Evolutionary conservation across 176 grass and related monocot species (phyloP), one percentile per base, ranked within the genome.

Genomic region (Hyparrhenia diplandra): DNA sequence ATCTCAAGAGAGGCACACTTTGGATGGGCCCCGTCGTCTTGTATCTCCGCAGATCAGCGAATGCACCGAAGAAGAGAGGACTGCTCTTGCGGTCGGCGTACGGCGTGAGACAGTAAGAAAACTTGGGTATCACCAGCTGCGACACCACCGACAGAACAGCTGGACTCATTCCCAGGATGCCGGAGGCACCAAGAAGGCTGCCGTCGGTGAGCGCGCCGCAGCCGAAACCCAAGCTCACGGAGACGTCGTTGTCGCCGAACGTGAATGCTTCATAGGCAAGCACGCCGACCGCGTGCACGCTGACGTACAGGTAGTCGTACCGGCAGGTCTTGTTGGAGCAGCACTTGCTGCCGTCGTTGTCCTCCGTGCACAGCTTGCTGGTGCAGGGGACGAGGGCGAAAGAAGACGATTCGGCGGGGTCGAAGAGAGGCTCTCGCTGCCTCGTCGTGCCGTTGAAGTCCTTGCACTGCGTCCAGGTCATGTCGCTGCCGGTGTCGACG

Each of bases 261-360:
- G 77, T 73, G 72, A 94, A 85, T 20, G 67, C 45, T 42, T 94
- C 89, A 0, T 54, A 73, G 9, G 84, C 80, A 18, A 87, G 32
- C 6, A 41, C 25, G 49, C 89, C 89, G 30, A 2, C 4, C 0
- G 84, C 39, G 23, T 14, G 67, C 1, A 81, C 85, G 54, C 5
- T 32, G 43, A 75, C 76, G 72, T 92, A 92, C 0, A 0, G 4
- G 35, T 92, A 75, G 4, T 2, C 13, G 34, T 92, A 94, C 0
- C 42, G 4, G 64, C 89, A 94, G 5, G 72, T 83, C 1, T 40
- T 58, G 32, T 34, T 65, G 61, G 58, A 35, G 80, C 89, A 89
- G 8, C 17, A 54, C 41, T 32, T 75, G 7, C 0, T 13, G 12
- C 1, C 4, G 69, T 87, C 49, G 3, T 75, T 13, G 3, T 60